phyloP scores from a whole-genome alignment of 441 rosid genomes.

The Pelargonium citronellum region DNA sequence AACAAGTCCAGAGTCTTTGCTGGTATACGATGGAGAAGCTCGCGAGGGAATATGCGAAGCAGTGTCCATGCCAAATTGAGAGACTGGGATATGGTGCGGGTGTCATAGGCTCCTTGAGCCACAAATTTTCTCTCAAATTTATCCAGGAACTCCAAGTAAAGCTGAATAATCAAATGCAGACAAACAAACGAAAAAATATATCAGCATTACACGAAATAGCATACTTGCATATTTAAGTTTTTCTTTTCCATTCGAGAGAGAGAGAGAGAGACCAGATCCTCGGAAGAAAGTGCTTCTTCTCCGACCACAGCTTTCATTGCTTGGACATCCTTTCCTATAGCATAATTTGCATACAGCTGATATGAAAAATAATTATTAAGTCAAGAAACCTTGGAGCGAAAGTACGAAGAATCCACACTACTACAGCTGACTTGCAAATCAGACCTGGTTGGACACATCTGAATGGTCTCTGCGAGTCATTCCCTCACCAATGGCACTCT shows the following conservation, averaged over 20 bases:
- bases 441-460: constrained; percentile 95
- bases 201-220: too few species aligned
- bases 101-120: constrained; percentile 92
- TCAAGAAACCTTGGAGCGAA: too few species aligned
- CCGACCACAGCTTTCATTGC: constrained; percentile 99
- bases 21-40: constrained; percentile 97
- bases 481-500: constrained; percentile 99
- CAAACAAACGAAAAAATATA: too few species aligned
- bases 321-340: constrained; percentile 96
- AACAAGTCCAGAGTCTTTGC: constrained; percentile 85
- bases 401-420: too few species aligned
- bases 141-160: constrained; percentile 70
- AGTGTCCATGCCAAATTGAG: constrained; percentile 97
- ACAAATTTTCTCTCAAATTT: constrained; percentile 98
- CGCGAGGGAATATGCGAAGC: constrained; percentile 97
- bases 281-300: constrained; percentile 99
- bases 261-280: constrained; percentile 60
- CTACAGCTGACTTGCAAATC: too few species aligned
- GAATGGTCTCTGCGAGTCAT: constrained; percentile 97
- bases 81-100: constrained; percentile 92
- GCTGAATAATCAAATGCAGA: too few species aligned
- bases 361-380: neutral
- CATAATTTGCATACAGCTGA: constrained; percentile 93
- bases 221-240: too few species aligned
- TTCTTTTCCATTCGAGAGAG: too few species aligned